Evolutionary conservation across 148 eudicot genomes (phyloP), one percentile per base, ranked within the genome.

Genomic region (Chenopodium berlandieri): DNA sequence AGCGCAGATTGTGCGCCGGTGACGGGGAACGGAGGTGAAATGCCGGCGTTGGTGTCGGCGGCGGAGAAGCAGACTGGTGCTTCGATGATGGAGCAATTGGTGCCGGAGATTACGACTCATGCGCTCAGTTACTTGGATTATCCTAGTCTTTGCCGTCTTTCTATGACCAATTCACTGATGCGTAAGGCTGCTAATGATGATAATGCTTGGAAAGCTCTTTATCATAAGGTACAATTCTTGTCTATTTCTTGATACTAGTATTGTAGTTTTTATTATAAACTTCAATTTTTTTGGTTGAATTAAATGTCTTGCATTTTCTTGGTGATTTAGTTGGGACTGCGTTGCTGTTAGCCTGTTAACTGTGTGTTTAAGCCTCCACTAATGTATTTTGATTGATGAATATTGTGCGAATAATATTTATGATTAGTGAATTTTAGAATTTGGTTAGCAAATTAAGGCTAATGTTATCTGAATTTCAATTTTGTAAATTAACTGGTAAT

Each of bases 31-130:
- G 75, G 79, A 17, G 75, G 65, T 75, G 91, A 82, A 71, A 84
- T 86, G 90, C 82, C 85, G 79, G 87, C 86, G 82, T 86, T 81
- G 69, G 83, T 78, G 48, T 84, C 65, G 75, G 86, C 78, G 72
- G 74, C 75, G 78, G 95, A 89, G 82, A 67, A 83, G 84, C 90
- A 86, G 82, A 87, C 89, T 1, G 99, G 94, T 0, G 95, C 91
- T 58, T 96, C 98, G 76, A 94, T 96, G 98, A 96, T 96, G 98
- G 99, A 96, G 84, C 97, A 92, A 78, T 75, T 96, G 81, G 98
- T 96, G 62, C 99, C 99, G 76, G 99, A 96, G 82, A 94, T 96
- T 77, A 94, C 94, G 0, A 92, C 98, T 0, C 98, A 96, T 80
- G 97, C 98, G 25, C 85, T 94, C 58, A 96, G 94, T 81, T 96